Evolutionary conservation across 768 basidiomycete species (phyloP).

Genomic region (Tulasnella sp.): DNA sequence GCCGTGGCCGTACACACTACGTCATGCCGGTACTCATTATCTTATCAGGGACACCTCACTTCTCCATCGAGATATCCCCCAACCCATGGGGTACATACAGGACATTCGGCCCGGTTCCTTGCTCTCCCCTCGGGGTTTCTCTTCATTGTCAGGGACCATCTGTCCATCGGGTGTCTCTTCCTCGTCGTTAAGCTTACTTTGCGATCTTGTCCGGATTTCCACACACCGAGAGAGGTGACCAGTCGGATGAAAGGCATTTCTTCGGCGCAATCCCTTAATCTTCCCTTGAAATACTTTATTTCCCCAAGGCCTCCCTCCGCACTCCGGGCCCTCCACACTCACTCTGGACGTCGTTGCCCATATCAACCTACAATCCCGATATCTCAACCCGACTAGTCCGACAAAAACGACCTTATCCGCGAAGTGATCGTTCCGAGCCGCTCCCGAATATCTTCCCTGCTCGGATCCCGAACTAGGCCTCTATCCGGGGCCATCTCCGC

Average conservation of each 20-base stretch:
- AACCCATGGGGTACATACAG: not conserved
- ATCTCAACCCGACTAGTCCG: not conserved
- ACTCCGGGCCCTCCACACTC: not conserved
- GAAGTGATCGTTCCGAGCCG: not conserved
- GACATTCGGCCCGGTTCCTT: not conserved
- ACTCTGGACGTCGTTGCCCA: not conserved
- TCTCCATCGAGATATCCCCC: not conserved
- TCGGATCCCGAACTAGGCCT: not conserved
- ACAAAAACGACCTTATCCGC: not conserved
- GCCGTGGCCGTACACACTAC: not conserved
- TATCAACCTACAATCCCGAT: constrained; percentile 8
- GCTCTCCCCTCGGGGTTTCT: not conserved
- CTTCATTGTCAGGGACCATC: not conserved
- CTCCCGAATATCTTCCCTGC: not conserved
- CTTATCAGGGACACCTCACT: not conserved
- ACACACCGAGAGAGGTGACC: not conserved
- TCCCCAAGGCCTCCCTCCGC: not conserved
- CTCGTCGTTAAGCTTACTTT: constrained; percentile 4
- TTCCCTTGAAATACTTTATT: not conserved
- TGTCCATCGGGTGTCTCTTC: not conserved
- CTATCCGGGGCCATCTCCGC: not conserved
- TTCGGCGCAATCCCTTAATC: not conserved
- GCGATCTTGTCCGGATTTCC: not conserved
- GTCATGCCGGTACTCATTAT: not conserved
- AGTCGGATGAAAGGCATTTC: constrained; percentile 9